These are phyloP conservation scores for Paramecium sexaurelia DNA, from an alignment of 73 alveolate species.

Conservation along the genomic window DNA sequence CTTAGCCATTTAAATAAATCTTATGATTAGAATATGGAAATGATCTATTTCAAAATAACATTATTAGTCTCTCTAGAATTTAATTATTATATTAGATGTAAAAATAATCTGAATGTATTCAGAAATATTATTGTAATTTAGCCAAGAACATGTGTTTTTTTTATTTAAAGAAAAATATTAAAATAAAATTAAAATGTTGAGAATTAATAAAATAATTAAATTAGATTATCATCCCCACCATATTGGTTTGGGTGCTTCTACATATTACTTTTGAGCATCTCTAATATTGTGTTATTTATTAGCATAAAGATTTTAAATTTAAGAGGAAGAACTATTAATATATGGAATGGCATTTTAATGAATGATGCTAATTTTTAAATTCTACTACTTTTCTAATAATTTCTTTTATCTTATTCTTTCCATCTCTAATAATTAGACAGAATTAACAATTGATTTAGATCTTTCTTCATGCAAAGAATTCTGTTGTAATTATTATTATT, in stretches of 20 bases:
- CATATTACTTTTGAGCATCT: background rate
- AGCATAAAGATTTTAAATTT: background rate
- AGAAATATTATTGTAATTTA: too few relatives aligned
- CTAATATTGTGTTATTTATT: background rate
- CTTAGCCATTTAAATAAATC: too few relatives aligned
- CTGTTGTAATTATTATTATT: background rate
- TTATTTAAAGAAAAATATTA: background rate
- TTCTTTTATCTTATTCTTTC: slow-evolving; percentile 1
- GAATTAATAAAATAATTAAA: background rate
- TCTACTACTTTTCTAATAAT: background rate
- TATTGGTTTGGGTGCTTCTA: background rate
- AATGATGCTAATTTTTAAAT: background rate
- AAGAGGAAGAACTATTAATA: slow-evolving; percentile 25
- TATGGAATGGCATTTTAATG: slow-evolving; percentile 33
- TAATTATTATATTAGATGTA: too few relatives aligned
- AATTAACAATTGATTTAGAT: background rate
- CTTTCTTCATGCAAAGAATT: background rate
- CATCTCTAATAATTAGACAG: background rate
- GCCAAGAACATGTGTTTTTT: slow-evolving; percentile 81
- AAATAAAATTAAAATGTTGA: background rate
- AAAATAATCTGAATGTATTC: too few relatives aligned
- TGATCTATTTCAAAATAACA: too few relatives aligned
- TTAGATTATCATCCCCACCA: slow-evolving; percentile 30
- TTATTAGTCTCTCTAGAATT: too few relatives aligned
- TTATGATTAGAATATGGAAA: too few relatives aligned